Percentiles rank a stretch among this genome's conserved stretches.
These are phyloP conservation scores for Cupressus sempervirens DNA, from an alignment of 75 land plant genomes.

Conservation along the genomic window DNA sequence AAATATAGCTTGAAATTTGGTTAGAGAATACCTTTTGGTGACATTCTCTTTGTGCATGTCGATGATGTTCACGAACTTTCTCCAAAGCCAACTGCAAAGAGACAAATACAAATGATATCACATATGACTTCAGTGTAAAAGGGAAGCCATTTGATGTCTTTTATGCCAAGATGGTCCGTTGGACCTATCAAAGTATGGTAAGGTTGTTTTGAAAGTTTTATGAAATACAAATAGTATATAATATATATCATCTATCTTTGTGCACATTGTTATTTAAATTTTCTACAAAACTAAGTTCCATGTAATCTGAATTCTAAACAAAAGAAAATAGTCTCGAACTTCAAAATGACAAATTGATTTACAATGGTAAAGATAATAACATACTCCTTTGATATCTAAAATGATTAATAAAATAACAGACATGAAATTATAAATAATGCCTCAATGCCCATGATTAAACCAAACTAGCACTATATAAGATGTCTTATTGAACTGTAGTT, in stretches of 20 bases:
- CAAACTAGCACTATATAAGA: neutral
- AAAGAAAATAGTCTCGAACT: neutral
- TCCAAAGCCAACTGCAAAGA: conserved; percentile 54
- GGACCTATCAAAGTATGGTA: neutral
- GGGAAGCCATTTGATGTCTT: neutral
- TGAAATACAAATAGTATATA: neutral
- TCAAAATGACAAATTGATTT: neutral
- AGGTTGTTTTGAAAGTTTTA: neutral
- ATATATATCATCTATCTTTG: neutral
- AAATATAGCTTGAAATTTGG: neutral
- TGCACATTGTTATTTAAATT: neutral
- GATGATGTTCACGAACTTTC: conserved; percentile 56
- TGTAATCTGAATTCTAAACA: neutral
- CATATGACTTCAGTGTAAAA: neutral
- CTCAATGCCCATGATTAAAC: neutral
- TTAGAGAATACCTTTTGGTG: conserved; percentile 68
- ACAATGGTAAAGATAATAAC: neutral
- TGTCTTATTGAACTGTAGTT: neutral
- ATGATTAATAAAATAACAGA: neutral
- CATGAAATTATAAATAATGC: neutral
- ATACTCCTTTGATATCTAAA: neutral
- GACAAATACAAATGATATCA: neutral
- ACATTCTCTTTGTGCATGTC: conserved; percentile 64
- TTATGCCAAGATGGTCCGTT: neutral
- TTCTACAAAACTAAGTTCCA: neutral